These are phyloP conservation scores for Beauveria sp. DNA, from an alignment of 2,329 filamentous ascomycete species.

Conservation along the genomic window DNA sequence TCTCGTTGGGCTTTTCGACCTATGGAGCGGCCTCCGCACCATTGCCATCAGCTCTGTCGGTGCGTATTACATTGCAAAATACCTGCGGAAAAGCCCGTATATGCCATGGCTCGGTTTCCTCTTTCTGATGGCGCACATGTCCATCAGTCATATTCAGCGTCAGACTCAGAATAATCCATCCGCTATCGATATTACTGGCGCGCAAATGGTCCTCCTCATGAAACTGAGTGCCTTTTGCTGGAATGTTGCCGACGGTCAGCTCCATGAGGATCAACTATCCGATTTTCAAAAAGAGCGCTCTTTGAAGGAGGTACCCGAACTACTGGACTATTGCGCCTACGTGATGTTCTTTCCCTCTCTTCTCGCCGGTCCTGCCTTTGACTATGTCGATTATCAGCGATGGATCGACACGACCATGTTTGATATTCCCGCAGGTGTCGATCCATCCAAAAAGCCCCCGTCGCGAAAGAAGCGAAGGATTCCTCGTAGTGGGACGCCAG, in stretches of 20 bases:
- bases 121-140: slow-evolving; percentile 94
- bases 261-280: slow-evolving; percentile 72
- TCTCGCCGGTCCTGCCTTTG: slow-evolving; percentile 85
- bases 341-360: slow-evolving; percentile 93
- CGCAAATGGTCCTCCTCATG: slow-evolving; percentile 98
- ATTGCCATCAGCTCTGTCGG: slow-evolving; percentile 71
- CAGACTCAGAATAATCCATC: slow-evolving; percentile 62
- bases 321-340: slow-evolving; percentile 82
- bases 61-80: slow-evolving; percentile 76
- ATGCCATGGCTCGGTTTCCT: slow-evolving; percentile 98
- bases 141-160: slow-evolving; percentile 76
- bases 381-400: slow-evolving; percentile 83
- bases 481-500: slow-evolving; percentile 81
- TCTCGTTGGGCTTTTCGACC: slow-evolving; percentile 83
- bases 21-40: slow-evolving; percentile 79
- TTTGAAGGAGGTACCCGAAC: slow-evolving; percentile 62
- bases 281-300: slow-evolving; percentile 80
- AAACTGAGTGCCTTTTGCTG: slow-evolving; percentile 95
- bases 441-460: slow-evolving; percentile 75
- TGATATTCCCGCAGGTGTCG: slow-evolving; percentile 70
- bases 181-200: slow-evolving; percentile 79
- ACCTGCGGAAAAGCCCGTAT: slow-evolving; percentile 69
- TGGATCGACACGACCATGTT: slow-evolving; percentile 97
- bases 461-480: slow-evolving; percentile 89
- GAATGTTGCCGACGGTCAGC: slow-evolving; percentile 89